Conservation (phyloP, 1,284 basidiomycete species). For the Athelia psychrophila region DNA sequence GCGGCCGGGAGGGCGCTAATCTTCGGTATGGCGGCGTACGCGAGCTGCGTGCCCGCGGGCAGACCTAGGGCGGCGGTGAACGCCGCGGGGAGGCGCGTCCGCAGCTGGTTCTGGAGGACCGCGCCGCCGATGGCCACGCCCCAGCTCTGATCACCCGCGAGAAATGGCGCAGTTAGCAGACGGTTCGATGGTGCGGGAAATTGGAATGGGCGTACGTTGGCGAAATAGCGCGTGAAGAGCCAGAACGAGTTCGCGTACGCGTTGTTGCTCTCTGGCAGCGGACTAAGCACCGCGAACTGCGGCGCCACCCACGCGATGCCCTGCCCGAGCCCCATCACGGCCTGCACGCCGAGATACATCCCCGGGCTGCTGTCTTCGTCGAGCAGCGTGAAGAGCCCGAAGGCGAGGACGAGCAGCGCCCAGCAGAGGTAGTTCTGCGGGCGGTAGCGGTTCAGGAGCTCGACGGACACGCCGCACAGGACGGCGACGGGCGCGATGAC, state of each 20-base stretch:
- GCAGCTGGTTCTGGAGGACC: conserved; percentile 38
- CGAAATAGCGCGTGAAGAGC: conserved; percentile 30
- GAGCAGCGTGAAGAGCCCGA: conserved; percentile 34
- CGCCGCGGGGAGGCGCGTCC: conserved; percentile 25
- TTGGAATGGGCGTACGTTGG: too few species aligned
- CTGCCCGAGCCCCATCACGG: conserved; percentile 28
- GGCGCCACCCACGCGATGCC: conserved; percentile 24
- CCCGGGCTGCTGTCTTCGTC: conserved; percentile 25
- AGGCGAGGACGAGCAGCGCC: conserved; percentile 30
- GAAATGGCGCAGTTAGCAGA: too few species aligned
- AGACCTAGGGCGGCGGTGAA: conserved; percentile 30
- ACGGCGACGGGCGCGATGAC: conserved; percentile 28
- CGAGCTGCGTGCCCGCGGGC: conserved; percentile 28
- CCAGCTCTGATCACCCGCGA: too few species aligned
- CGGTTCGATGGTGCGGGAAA: too few species aligned
- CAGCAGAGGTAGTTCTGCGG: conserved; percentile 37
- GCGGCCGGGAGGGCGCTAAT: conserved; percentile 28
- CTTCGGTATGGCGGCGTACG: conserved; percentile 34
- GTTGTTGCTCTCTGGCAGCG: conserved; percentile 28
- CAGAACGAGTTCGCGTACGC: conserved; percentile 34
- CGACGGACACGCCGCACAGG: conserved; percentile 25
- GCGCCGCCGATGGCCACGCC: conserved; percentile 35
- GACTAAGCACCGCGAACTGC: conserved; percentile 23
- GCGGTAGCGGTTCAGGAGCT: conserved; percentile 28
- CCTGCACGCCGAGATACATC: conserved; percentile 26